Percentiles rank a stretch among this genome's conserved stretches.
phyloP scores from a whole-genome alignment of 805 yeast genomes.

The Pichia insulana region DNA sequence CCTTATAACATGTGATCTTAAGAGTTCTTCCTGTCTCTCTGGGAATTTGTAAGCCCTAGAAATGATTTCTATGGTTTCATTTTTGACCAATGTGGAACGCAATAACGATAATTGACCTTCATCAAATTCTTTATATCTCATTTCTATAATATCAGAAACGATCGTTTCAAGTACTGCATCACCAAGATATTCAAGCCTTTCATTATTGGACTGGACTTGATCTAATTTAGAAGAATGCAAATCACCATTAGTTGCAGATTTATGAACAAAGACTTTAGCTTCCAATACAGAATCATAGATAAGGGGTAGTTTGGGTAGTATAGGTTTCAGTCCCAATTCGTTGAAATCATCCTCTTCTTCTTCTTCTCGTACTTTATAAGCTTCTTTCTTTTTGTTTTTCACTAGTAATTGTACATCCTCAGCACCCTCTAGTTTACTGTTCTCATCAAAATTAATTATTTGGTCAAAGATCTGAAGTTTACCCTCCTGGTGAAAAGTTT shows the following conservation, averaged over 20 bases:
- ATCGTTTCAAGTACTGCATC: slow-evolving; percentile 73
- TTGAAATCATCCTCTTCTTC: slow-evolving; percentile 11
- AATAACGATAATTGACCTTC: slow-evolving; percentile 77
- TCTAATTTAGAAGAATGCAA: slow-evolving; percentile 49
- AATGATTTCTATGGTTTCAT: slow-evolving; percentile 63
- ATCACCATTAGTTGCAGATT: slow-evolving; percentile 57
- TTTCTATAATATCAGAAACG: slow-evolving; percentile 61
- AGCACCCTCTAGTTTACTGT: slow-evolving; percentile 15
- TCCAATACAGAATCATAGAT: slow-evolving; percentile 51
- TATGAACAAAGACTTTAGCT: slow-evolving; percentile 73
- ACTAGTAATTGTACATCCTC: slow-evolving; percentile 13
- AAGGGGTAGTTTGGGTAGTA: slow-evolving; percentile 55
- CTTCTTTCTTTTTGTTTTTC: slow-evolving; percentile 5
- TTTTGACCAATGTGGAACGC: slow-evolving; percentile 65
- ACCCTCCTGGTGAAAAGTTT: slow-evolving; percentile 41
- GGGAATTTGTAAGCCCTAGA: slow-evolving; percentile 61
- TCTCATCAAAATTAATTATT: slow-evolving; percentile 35
- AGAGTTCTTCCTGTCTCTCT: slow-evolving; percentile 33
- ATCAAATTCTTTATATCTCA: slow-evolving; percentile 54
- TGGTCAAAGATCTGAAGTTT: slow-evolving; percentile 47
- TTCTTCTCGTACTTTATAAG: neutral
- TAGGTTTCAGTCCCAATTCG: slow-evolving; percentile 7
- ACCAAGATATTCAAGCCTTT: slow-evolving; percentile 83
- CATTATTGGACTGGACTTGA: slow-evolving; percentile 60
- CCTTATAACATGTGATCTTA: slow-evolving; percentile 26